Conservation (phyloP, 257 asterid genomes). For the Handroanthus guayacan region DNA sequence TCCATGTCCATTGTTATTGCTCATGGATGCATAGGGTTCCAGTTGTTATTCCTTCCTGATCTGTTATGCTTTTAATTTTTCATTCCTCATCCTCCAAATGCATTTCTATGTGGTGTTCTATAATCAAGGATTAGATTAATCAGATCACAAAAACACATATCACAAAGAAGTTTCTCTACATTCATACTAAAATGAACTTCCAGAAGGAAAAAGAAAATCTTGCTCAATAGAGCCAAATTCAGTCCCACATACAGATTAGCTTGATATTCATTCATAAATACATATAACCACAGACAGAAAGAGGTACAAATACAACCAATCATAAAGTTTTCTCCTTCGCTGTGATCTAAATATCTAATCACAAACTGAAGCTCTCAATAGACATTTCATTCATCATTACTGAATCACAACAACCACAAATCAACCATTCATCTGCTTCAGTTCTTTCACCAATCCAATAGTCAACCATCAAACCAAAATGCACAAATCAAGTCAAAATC, state of each 20-base stretch:
- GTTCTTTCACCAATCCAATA: constrained; percentile 25
- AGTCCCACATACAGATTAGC: not conserved
- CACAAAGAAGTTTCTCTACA: not conserved
- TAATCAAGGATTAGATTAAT: not conserved
- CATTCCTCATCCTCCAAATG: constrained; percentile 9
- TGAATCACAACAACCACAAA: not conserved
- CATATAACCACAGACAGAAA: not conserved
- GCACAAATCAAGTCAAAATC: constrained; percentile 21
- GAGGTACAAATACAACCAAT: not conserved
- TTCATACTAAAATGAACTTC: not conserved
- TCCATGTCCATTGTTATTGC: not conserved
- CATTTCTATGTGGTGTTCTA: not conserved
- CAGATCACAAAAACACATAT: not conserved
- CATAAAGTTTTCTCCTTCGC: constrained; percentile 7
- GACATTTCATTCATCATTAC: constrained; percentile 9
- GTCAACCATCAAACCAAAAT: constrained; percentile 19
- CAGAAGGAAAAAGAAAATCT: not conserved
- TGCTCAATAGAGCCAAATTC: not conserved
- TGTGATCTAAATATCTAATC: not conserved
- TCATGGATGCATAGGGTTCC: not conserved
- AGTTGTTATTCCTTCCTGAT: constrained; percentile 4
- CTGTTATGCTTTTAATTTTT: not conserved
- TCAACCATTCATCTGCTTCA: constrained; percentile 27
- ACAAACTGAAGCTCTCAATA: constrained; percentile 20
- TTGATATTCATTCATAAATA: not conserved